phyloP scores from a whole-genome alignment of 345 rosid species.

The Arabidopsis suecica region DNA sequence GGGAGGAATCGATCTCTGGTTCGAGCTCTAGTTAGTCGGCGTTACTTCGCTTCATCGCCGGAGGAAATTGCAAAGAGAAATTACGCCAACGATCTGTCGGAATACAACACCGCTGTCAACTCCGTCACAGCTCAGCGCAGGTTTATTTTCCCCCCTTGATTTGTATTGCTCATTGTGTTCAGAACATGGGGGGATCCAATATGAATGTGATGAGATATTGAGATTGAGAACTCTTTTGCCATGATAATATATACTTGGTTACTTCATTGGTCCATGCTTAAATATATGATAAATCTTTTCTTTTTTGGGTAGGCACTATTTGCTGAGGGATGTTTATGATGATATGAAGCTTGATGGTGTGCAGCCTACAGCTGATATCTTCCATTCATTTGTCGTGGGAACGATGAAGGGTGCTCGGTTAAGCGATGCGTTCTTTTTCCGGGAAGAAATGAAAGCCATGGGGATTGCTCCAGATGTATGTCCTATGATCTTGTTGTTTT shows the following conservation, averaged over 20 bases:
- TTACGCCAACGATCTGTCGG: slow-evolving; percentile 73
- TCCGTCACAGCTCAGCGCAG: slow-evolving; percentile 72
- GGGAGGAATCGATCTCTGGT: slow-evolving; percentile 58
- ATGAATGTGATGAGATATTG: not conserved
- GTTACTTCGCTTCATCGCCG: slow-evolving; percentile 54
- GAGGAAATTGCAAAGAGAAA: slow-evolving; percentile 67
- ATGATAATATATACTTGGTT: not conserved
- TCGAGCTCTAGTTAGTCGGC: slow-evolving; percentile 55
- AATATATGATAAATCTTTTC: not conserved
- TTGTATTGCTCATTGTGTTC: not conserved
- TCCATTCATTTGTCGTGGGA: slow-evolving; percentile 80
- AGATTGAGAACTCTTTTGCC: not conserved
- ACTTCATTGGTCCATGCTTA: not conserved
- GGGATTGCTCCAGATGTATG: slow-evolving; percentile 95
- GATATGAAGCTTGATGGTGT: slow-evolving; percentile 97
- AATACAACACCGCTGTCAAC: slow-evolving; percentile 73
- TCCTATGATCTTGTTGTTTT: slow-evolving; percentile 1
- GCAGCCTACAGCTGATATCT: slow-evolving; percentile 76
- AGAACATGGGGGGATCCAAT: not conserved
- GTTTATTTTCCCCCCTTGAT: slow-evolving; percentile 36
- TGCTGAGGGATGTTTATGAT: slow-evolving; percentile 85
- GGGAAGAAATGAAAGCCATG: slow-evolving; percentile 84
- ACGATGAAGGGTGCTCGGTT: slow-evolving; percentile 88
- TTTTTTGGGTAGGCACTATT: slow-evolving; percentile 50
- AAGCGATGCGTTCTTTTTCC: slow-evolving; percentile 83